phyloP scores from a whole-genome alignment of 352 stramenopile species.

The Phytophthora cactorum region DNA sequence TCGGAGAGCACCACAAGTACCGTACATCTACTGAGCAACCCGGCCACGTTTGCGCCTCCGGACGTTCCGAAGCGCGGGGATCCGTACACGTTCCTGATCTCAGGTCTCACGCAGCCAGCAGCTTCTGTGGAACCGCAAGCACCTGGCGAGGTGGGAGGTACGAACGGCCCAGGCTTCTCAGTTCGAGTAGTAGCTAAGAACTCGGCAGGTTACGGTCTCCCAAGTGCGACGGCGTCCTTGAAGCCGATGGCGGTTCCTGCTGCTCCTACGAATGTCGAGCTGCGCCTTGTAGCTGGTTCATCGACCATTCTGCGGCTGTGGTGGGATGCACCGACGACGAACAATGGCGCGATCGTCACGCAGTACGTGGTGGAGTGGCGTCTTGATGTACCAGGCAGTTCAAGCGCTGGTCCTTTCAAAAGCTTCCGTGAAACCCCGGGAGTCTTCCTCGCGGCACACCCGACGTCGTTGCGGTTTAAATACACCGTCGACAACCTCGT shows the following conservation, averaged over 20 bases:
- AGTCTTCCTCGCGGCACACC: slow-evolving; percentile 59
- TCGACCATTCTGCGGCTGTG: slow-evolving; percentile 80
- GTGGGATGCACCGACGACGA: slow-evolving; percentile 84
- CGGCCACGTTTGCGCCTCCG: slow-evolving; percentile 49
- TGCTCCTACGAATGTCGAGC: slow-evolving; percentile 66
- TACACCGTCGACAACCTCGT: slow-evolving; percentile 61
- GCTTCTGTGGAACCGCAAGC: slow-evolving; percentile 33
- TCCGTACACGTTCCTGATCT: slow-evolving; percentile 65
- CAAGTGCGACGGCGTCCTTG: slow-evolving; percentile 54
- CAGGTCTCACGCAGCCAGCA: slow-evolving; percentile 49
- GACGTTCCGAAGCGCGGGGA: slow-evolving; percentile 45
- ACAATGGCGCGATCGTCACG: slow-evolving; percentile 86
- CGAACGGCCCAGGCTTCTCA: slow-evolving; percentile 55
- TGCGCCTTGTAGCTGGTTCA: slow-evolving; percentile 79
- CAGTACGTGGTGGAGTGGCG: slow-evolving; percentile 91
- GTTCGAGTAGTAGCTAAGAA: slow-evolving; percentile 74
- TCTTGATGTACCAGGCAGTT: slow-evolving; percentile 33
- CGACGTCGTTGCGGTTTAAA: slow-evolving; percentile 67
- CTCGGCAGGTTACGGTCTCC: slow-evolving; percentile 66
- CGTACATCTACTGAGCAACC: slow-evolving; percentile 36
- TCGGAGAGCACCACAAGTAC: slow-evolving; percentile 53
- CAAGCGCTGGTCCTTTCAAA: slow-evolving; percentile 12
- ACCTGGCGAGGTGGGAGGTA: slow-evolving; percentile 41
- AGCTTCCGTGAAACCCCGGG: slow-evolving; percentile 47
- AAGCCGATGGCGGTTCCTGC: slow-evolving; percentile 92